phyloP scores from a whole-genome alignment of 768 basidiomycete genomes.

The Lactifluus subvellereus region DNA sequence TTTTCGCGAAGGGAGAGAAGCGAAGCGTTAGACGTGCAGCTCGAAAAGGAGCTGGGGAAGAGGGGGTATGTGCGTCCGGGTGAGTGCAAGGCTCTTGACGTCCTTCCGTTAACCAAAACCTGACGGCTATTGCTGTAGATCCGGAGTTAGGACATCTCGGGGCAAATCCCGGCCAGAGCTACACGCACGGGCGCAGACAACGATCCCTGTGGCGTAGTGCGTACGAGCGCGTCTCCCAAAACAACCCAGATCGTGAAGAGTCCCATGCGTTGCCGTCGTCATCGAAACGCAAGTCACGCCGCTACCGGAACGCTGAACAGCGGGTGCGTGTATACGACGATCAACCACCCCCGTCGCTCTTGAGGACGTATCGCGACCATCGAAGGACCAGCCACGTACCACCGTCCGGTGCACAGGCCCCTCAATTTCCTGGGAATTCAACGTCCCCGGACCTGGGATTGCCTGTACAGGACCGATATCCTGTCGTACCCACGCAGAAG shows the following conservation, averaged over 20 bases:
- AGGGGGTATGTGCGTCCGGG: slow-evolving; percentile 25
- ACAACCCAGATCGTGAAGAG: slow-evolving; percentile 11
- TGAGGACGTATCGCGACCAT: slow-evolving; percentile 29
- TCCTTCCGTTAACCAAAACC: neutral
- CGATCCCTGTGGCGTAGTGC: slow-evolving; percentile 24
- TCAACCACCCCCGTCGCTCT: slow-evolving; percentile 37
- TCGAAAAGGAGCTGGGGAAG: slow-evolving; percentile 47
- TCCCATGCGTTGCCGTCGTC: slow-evolving; percentile 18
- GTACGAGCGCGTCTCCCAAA: slow-evolving; percentile 23
- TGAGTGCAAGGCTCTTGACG: neutral
- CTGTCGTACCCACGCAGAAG: neutral
- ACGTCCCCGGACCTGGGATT: neutral
- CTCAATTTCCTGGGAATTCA: neutral
- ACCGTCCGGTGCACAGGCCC: neutral
- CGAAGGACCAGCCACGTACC: neutral
- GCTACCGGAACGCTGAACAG: slow-evolving; percentile 24
- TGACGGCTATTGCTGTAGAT: neutral
- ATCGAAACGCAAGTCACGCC: slow-evolving; percentile 22
- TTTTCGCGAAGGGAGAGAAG: slow-evolving; percentile 43
- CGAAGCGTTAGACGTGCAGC: slow-evolving; percentile 46
- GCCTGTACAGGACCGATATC: neutral
- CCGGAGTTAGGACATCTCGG: neutral
- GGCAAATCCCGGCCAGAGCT: neutral
- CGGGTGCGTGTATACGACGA: slow-evolving; percentile 32
- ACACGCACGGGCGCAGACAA: slow-evolving; percentile 2